Percentiles rank a stretch among this genome's conserved stretches.
Evolutionary conservation across 2,329 filamentous ascomycete species (phyloP).

Genomic region (Cephalotrichum gorgonifer): DNA sequence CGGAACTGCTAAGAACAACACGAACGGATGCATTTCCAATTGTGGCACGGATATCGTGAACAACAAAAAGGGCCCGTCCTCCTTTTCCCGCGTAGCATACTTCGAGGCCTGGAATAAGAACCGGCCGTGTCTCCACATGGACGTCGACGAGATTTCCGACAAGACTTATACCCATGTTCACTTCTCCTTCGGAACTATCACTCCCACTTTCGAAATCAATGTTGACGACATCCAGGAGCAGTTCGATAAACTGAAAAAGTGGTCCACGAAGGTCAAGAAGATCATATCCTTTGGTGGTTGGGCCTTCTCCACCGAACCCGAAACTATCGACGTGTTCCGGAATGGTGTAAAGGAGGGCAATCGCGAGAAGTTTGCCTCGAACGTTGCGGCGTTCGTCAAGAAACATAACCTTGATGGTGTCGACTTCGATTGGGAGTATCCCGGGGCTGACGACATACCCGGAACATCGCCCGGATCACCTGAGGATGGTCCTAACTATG

Average conservation of each 20-base stretch:
- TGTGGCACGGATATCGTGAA: constrained; percentile 20
- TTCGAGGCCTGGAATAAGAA: constrained; percentile 21
- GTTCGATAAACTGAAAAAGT: constrained; percentile 11
- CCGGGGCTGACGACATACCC: constrained; percentile 10
- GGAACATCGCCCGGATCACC: constrained; percentile 7
- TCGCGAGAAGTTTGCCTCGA: constrained; percentile 21
- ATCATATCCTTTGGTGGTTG: constrained; percentile 25
- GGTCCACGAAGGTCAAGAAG: constrained; percentile 17
- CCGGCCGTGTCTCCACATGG: constrained; percentile 19
- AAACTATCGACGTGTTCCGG: constrained; percentile 16
- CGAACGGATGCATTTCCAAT: constrained; percentile 17
- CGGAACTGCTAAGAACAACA: no score
- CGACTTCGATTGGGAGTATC: constrained; percentile 38
- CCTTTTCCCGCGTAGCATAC: constrained; percentile 18
- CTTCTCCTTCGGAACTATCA: constrained; percentile 17
- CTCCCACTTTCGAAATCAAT: constrained; percentile 7
- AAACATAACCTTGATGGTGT: constrained; percentile 29
- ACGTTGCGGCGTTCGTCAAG: constrained; percentile 26
- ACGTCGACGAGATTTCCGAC: constrained; percentile 12
- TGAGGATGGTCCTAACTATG: constrained; percentile 19
- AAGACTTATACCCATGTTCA: constrained; percentile 17
- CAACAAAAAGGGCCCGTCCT: constrained; percentile 13
- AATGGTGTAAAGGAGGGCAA: constrained; percentile 21
- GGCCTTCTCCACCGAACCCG: constrained; percentile 18
- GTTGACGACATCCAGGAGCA: constrained; percentile 11